Conservation (phyloP, 2,329 filamentous ascomycete species). For the Graphilbum ipis-grandicollis region DNA sequence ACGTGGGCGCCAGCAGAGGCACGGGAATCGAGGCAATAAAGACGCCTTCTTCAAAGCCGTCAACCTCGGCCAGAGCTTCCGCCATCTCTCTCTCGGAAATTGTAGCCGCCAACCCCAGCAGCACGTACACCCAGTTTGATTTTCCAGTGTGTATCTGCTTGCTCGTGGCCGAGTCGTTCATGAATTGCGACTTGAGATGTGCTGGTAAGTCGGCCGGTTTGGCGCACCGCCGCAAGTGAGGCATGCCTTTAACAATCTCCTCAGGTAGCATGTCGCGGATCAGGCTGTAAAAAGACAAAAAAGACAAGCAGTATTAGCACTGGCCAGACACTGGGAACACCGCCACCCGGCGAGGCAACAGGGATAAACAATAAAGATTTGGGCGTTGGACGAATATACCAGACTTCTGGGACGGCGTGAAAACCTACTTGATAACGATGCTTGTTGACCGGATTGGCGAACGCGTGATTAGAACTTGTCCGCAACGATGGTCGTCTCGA, state of each 20-base stretch:
- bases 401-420: no score
- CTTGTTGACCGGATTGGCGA: slow-evolving; percentile 57
- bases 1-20: slow-evolving; percentile 57
- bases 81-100: slow-evolving; percentile 36
- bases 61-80: slow-evolving; percentile 26
- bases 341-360: no score
- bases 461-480: slow-evolving; percentile 53
- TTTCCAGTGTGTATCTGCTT: slow-evolving; percentile 41
- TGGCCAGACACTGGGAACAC: no score
- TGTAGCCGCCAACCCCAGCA: slow-evolving; percentile 32
- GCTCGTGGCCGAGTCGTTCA: slow-evolving; percentile 37
- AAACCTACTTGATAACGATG: slow-evolving; percentile 52
- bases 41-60: slow-evolving; percentile 30
- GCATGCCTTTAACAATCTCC: slow-evolving; percentile 45
- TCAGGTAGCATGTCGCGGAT: slow-evolving; percentile 39
- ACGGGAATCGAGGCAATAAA: slow-evolving; percentile 49
- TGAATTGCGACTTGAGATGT: slow-evolving; percentile 43
- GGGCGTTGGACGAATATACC: no score
- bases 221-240: slow-evolving; percentile 60
- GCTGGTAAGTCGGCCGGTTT: slow-evolving; percentile 51
- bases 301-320: neutral
- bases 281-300: slow-evolving; percentile 21
- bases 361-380: no score
- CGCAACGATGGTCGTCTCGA: slow-evolving; percentile 36
- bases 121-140: slow-evolving; percentile 41